These are phyloP conservation scores for Liriodendron chinense DNA, from an alignment of 164 flowering plant species.

Conservation along the genomic window DNA sequence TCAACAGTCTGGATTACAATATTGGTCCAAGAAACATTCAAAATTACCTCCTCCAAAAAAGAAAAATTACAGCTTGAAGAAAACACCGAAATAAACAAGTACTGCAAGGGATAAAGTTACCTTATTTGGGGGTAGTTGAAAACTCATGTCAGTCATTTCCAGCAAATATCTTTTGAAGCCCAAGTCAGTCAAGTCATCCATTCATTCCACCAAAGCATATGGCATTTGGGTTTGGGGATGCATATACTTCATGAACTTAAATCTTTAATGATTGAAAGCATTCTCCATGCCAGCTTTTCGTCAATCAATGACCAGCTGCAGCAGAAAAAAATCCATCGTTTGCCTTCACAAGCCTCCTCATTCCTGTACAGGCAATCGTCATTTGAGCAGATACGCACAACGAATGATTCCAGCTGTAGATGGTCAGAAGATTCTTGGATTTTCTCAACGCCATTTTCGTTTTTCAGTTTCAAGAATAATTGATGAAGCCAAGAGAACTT, in stretches of 20 bases:
- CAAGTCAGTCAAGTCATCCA: too few relatives aligned
- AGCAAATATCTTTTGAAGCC: too few relatives aligned
- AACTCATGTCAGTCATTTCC: too few relatives aligned
- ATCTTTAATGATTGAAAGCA: slow-evolving; percentile 48
- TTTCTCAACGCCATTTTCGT: slow-evolving; percentile 28
- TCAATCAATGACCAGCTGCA: slow-evolving; percentile 69
- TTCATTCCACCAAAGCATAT: too few relatives aligned
- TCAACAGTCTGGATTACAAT: too few relatives aligned
- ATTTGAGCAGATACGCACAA: slow-evolving; percentile 34
- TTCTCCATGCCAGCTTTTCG: slow-evolving; percentile 56
- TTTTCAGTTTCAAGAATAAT: slow-evolving; percentile 35
- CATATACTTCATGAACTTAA: slow-evolving; percentile 7
- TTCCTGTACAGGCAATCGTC: slow-evolving; percentile 49
- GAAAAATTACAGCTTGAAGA: too few relatives aligned
- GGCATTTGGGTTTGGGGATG: background rate
- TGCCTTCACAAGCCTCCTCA: background rate
- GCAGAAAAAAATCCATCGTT: slow-evolving; percentile 38
- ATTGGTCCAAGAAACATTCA: too few relatives aligned
- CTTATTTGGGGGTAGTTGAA: too few relatives aligned
- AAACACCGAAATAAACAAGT: too few relatives aligned
- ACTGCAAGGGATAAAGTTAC: too few relatives aligned
- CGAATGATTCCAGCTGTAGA: slow-evolving; percentile 51
- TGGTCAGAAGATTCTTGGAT: slow-evolving; percentile 38
- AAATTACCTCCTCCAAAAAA: too few relatives aligned
- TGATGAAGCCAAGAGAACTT: slow-evolving; percentile 28